Conservation (phyloP, 768 basidiomycete genomes). For the Macrocybe gigantea region DNA sequence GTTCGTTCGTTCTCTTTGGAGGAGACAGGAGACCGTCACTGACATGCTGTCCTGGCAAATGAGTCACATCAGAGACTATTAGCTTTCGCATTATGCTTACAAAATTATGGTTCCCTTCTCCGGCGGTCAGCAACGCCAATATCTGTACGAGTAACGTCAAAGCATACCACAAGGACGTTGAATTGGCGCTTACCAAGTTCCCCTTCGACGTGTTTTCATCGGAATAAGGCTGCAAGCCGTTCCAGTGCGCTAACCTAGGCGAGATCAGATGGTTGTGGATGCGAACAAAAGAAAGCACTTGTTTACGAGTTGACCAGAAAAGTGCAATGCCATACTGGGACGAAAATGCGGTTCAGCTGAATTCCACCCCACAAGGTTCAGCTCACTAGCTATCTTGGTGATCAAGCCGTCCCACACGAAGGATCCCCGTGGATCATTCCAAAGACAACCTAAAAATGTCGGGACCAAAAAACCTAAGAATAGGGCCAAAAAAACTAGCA, state of each 20-base stretch:
- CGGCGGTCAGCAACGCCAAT: conserved; percentile 62
- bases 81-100: conserved; percentile 28
- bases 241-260: conserved; percentile 68
- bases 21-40: conserved; percentile 7
- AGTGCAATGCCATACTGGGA: conserved; percentile 64
- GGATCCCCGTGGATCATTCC: conserved; percentile 61
- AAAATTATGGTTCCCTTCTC: conserved; percentile 79
- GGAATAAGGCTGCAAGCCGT: conserved; percentile 74
- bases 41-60: conserved; percentile 34
- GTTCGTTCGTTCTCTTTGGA: too few relatives aligned
- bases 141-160: conserved; percentile 31
- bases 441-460: conserved; percentile 43
- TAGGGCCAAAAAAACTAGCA: conserved; percentile 53
- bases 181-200: conserved; percentile 46
- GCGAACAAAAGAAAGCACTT: not conserved
- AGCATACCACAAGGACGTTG: not conserved
- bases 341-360: not conserved
- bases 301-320: conserved; percentile 67
- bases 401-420: conserved; percentile 72
- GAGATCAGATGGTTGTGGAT: not conserved
- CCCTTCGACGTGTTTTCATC: conserved; percentile 77
- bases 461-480: conserved; percentile 57
- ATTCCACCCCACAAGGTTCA: not conserved
- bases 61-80: not conserved
- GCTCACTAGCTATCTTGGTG: conserved; percentile 52